Base-by-base conservation (phyloP, 2,329 filamentous ascomycete species). In the Lachnellula hyalina region DNA sequence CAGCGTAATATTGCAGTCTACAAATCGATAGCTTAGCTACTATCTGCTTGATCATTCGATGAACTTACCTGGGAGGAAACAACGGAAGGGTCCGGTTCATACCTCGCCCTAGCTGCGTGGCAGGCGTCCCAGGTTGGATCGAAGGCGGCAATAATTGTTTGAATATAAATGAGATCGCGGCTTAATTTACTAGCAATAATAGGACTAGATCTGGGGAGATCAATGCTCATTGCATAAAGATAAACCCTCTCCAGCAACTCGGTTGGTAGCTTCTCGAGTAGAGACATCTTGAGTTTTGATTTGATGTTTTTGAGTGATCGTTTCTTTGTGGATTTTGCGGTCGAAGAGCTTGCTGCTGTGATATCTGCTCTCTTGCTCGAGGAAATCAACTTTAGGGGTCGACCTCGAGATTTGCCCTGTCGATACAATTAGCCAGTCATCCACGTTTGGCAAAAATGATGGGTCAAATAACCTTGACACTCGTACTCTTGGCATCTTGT, bases 231-330 rank as follows among this genome's bases (percentile, higher is more conserved):
- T 36, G 60, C 61, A 44, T 58, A 58, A 14, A 68, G 53, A 47
- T 65, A 69, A 28, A 70, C 62, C 8, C 49, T 58, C 49, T 67
- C 61, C 2, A 70, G 52, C 6, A 70, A 47, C 51, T 70, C 68
- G 0, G 56, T 60, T 2, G 68, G 68, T 6, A 69, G 58, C 32
- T 54, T 65, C 51, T 70, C 68, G 3, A 70, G 56, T 7, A 21
- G 34, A 2, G 65, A 64, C 63, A 66, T 67, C 46, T 64, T 65
- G 6, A 55, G 55, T 32, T 47, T 63, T 32, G 65, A 64, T 45
- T 67, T 67, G 14, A 68, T 52, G 34, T 64, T 65, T 48, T 65
- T 65, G 14, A 65, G 36, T 6, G 55, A 55, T 23, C 58, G 56
- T 25, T 56, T 55, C 42, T 60, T 63, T 2, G 28, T 7, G 21